Base-by-base conservation (phyloP, 1,139 yeast genomes). In the Yamadazyma spencermartinsiae region DNA sequence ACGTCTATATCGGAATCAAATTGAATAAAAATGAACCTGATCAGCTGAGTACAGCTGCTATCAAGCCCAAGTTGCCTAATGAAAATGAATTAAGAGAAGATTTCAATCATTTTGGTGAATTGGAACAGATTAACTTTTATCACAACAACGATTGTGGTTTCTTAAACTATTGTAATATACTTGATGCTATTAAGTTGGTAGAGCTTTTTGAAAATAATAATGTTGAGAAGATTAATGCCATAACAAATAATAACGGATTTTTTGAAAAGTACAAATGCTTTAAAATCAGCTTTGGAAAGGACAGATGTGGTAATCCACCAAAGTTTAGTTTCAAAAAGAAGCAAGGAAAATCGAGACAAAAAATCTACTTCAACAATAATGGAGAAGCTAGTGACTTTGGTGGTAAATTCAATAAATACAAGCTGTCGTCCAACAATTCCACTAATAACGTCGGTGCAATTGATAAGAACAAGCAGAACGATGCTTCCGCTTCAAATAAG, bases 291-390 rank as follows among this genome's bases (percentile, higher is more conserved):
- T 72, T 68, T 50, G 77, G 72, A 13, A 72, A 72, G 51, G 77
- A 72, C 46, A 54, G 77, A 43, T 72, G 77, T 53, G 77, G 74
- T 2, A 69, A 69, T 43, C 73, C 72, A 4, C 74, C 76, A 13
- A 71, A 68, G 41, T 68, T 68, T 51, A 66, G 63, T 45, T 70
- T 60, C 56, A 67, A 59, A 48, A 67, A 69, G 48, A 62, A 61
- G 36, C 45, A 52, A 4, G 53, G 50, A 10, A 48, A 48, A 31
- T 41, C 42, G 5, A 43, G 52, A 31, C 51, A 50, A 35, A 50
- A 48, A 31, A 33, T 49, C 6, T 49, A 49, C 33, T 49, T 48
- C 36, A 49, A 48, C 30, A 37, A 43, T n/a, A 19, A 33, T 19
- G 17, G 35, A 17, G 36, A 37, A 33, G 27, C 29, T 26, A 30